These are phyloP conservation scores for Heracleum sosnowskyi DNA, from an alignment of 129 eudicot species.

Conservation along the genomic window DNA sequence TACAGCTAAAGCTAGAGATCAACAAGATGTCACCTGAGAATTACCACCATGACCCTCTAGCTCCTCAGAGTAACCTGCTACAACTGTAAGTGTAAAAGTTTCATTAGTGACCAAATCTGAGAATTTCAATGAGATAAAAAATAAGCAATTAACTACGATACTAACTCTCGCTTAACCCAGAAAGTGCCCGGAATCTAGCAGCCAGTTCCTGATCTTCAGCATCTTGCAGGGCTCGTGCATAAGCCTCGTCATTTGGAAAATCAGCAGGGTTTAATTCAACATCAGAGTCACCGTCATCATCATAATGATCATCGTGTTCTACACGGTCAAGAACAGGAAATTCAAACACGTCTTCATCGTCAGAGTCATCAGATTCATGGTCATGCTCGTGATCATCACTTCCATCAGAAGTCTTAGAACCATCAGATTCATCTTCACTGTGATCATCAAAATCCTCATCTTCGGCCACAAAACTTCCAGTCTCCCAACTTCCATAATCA, in stretches of 20 bases:
- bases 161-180: constrained; percentile 74
- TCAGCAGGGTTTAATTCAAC: constrained; percentile 61
- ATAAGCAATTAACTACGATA: neutral
- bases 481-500: constrained; percentile 79
- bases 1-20: neutral
- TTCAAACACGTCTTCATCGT: constrained; percentile 65
- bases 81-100: constrained; percentile 31
- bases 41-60: constrained; percentile 45
- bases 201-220: constrained; percentile 97
- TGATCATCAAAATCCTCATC: constrained; percentile 43
- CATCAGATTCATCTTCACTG: constrained; percentile 49
- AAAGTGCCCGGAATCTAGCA: constrained; percentile 67
- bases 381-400: constrained; percentile 31
- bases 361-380: constrained; percentile 26
- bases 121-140: neutral
- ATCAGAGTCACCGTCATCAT: constrained; percentile 27
- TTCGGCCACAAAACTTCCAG: constrained; percentile 45
- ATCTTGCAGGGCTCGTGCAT: constrained; percentile 88
- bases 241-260: constrained; percentile 82
- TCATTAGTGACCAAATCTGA: constrained; percentile 13
- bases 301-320: constrained; percentile 20
- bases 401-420: constrained; percentile 21
- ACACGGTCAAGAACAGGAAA: constrained; percentile 41
- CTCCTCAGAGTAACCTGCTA: constrained; percentile 45
- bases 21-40: constrained; percentile 43